phyloP scores from a whole-genome alignment of 768 basidiomycete genomes.

The Dioszegia crocea region DNA sequence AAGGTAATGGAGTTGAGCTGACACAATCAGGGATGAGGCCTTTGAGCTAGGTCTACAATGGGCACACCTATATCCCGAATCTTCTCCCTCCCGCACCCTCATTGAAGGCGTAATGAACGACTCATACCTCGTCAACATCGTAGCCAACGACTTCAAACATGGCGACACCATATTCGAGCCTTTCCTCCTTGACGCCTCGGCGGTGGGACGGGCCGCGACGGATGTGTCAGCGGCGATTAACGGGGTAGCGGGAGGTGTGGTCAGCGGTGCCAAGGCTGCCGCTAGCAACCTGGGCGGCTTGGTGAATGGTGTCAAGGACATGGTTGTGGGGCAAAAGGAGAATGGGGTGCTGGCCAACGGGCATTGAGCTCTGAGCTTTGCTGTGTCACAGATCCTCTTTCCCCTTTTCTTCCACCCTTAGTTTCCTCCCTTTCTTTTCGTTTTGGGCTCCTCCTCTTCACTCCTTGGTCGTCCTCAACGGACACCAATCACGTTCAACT shows the following conservation, averaged over 20 bases:
- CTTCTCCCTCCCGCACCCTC: slow-evolving; percentile 68
- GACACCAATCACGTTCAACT: slow-evolving; percentile 22
- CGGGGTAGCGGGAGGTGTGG: slow-evolving; percentile 10
- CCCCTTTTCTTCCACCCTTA: not conserved
- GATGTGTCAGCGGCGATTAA: slow-evolving; percentile 9
- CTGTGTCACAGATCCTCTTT: not conserved
- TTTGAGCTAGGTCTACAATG: slow-evolving; percentile 88
- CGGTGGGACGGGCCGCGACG: not conserved
- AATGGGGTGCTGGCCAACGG: slow-evolving; percentile 17
- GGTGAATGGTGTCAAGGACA: slow-evolving; percentile 16
- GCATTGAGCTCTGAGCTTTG: too few relatives aligned
- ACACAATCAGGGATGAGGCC: slow-evolving; percentile 67
- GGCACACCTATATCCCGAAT: slow-evolving; percentile 78
- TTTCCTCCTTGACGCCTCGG: slow-evolving; percentile 54
- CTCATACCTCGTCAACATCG: slow-evolving; percentile 85
- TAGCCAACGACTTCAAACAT: slow-evolving; percentile 91
- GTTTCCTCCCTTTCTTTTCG: too few relatives aligned
- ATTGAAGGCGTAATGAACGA: slow-evolving; percentile 75
- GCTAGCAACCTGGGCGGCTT: slow-evolving; percentile 3
- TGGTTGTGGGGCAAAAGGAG: not conserved
- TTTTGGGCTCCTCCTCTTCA: too few relatives aligned
- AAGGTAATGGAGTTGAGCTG: not conserved
- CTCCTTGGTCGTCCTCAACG: slow-evolving; percentile 16
- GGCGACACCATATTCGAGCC: slow-evolving; percentile 78
- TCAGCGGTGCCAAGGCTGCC: slow-evolving; percentile 9